phyloP scores from a whole-genome alignment of 2,329 filamentous ascomycete species.

The Raffaelea ambrosiae region DNA sequence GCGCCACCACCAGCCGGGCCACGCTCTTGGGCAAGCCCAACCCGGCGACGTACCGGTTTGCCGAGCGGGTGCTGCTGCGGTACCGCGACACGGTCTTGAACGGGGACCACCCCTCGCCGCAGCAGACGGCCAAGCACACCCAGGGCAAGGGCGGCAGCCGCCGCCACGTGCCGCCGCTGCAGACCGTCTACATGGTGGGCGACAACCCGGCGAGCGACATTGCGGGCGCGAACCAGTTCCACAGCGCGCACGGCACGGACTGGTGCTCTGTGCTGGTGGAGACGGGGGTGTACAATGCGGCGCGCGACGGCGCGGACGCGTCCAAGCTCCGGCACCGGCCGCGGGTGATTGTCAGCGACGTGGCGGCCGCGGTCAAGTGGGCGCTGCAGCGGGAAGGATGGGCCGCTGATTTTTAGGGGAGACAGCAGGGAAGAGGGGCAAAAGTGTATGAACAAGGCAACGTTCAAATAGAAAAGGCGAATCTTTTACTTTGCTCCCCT shows the following conservation, averaged over 20 bases:
- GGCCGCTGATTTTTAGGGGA: constrained; percentile 10
- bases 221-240: constrained; percentile 70
- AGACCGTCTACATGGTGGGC: constrained; percentile 87
- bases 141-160: constrained; percentile 2
- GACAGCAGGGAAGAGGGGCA: not conserved
- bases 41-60: constrained; percentile 70
- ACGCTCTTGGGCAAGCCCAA: constrained; percentile 79
- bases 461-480: too few species aligned
- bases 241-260: constrained; percentile 49
- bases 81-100: constrained; percentile 46
- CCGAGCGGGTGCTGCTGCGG: constrained; percentile 61
- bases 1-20: constrained; percentile 26
- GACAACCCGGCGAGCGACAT: constrained; percentile 90
- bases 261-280: constrained; percentile 23
- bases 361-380: constrained; percentile 20
- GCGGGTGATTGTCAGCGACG: constrained; percentile 17
- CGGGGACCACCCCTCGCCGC: constrained; percentile 8
- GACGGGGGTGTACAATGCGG: constrained; percentile 22
- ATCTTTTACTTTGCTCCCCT: too few species aligned
- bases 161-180: constrained; percentile 35
- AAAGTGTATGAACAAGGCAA: too few species aligned
- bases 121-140: constrained; percentile 11
- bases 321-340: constrained; percentile 15
- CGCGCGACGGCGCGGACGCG: constrained; percentile 8
- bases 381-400: constrained; percentile 21